Evolutionary conservation across 2,329 filamentous ascomycete species (phyloP).

Genomic region (Phialophora expanda): DNA sequence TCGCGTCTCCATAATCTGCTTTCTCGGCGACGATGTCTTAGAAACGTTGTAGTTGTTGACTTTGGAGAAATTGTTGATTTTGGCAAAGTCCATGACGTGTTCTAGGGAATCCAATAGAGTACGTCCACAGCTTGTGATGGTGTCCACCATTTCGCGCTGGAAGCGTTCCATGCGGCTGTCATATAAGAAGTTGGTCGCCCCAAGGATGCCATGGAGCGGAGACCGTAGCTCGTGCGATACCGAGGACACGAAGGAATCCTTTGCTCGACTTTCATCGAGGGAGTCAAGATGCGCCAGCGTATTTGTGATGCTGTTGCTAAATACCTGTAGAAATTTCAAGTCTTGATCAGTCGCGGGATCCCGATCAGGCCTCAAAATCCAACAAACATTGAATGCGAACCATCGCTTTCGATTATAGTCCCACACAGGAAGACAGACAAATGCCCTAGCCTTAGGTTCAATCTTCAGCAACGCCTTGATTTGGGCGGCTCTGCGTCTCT

Average conservation of each 20-base stretch:
- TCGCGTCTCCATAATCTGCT: neutral
- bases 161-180: conserved; percentile 42
- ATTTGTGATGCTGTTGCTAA: conserved; percentile 51
- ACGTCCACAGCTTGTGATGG: conserved; percentile 49
- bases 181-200: conserved; percentile 43
- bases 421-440: conserved; percentile 45
- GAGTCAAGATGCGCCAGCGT: conserved; percentile 7
- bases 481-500: neutral
- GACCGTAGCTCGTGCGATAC: conserved; percentile 47
- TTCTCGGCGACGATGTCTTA: neutral
- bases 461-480: conserved; percentile 8
- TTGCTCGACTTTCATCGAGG: conserved; percentile 45
- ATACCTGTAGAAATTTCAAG: conserved; percentile 43
- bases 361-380: conserved; percentile 41
- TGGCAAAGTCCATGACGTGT: conserved; percentile 51
- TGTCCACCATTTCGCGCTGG: conserved; percentile 44
- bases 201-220: conserved; percentile 47
- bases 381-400: conserved; percentile 43
- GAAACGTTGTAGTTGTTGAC: neutral
- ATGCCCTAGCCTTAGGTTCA: conserved; percentile 3
- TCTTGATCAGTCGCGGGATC: conserved; percentile 42
- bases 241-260: conserved; percentile 44
- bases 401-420: conserved; percentile 43
- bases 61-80: conserved; percentile 51
- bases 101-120: conserved; percentile 53